Conservation (phyloP, 257 asterid species). For the Capsicum chinense region DNA sequence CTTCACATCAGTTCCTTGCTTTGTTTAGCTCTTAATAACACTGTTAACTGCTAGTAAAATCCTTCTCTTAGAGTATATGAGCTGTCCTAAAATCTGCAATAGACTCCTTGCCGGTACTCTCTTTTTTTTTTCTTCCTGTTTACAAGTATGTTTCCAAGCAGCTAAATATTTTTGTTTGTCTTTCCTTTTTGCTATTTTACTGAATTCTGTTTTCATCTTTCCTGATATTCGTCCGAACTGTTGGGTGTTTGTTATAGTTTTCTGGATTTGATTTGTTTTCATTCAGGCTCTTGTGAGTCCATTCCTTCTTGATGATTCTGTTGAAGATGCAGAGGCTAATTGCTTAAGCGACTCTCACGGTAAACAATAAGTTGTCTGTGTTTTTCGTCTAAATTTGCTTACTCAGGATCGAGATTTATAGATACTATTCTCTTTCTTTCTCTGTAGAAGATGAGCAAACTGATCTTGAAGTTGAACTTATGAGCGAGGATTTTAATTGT, state of each 20-base stretch:
- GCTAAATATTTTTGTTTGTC: neutral
- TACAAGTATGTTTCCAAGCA: neutral
- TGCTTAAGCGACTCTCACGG: slow-evolving; percentile 56
- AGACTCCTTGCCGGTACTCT: neutral
- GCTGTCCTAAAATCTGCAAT: neutral
- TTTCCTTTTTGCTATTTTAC: neutral
- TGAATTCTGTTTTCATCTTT: neutral
- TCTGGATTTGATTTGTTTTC: neutral
- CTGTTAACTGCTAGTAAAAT: neutral
- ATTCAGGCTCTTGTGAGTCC: slow-evolving; percentile 86
- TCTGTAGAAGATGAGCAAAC: slow-evolving; percentile 53
- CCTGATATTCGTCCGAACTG: neutral
- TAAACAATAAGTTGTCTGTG: slow-evolving; percentile 31
- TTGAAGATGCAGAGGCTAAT: slow-evolving; percentile 57
- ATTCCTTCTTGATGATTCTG: slow-evolving; percentile 72
- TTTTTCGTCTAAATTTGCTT: neutral
- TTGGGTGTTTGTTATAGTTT: neutral
- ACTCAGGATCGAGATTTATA: neutral
- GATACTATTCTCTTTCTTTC: slow-evolving; percentile 28
- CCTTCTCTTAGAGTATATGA: neutral
- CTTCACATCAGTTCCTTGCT: neutral
- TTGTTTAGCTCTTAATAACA: neutral
- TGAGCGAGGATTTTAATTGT: slow-evolving; percentile 39
- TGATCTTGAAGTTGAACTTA: slow-evolving; percentile 46
- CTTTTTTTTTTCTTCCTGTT: neutral